phyloP scores from a whole-genome alignment of 805 yeast genomes.

The Yarrowia hollandica region DNA sequence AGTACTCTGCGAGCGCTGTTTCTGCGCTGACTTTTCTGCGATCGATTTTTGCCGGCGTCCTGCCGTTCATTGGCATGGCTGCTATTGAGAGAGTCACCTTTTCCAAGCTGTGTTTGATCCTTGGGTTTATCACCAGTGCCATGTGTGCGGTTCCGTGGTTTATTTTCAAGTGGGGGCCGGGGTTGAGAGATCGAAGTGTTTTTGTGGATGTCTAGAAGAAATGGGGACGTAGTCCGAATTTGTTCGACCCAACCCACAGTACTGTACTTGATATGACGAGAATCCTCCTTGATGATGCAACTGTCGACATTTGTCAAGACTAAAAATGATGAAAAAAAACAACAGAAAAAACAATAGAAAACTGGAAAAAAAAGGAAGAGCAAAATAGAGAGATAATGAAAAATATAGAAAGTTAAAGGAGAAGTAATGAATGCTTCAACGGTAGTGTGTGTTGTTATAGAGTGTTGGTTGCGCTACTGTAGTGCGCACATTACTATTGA shows the following conservation, averaged over 20 bases:
- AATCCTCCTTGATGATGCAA: too few species aligned
- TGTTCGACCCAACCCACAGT: too few species aligned
- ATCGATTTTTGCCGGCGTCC: conserved; percentile 30
- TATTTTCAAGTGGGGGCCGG: conserved; percentile 6
- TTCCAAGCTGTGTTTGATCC: conserved; percentile 16
- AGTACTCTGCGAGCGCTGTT: conserved; percentile 31
- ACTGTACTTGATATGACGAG: too few species aligned
- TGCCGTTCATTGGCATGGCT: conserved; percentile 28
- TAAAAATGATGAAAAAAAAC: neutral
- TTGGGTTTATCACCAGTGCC: neutral
- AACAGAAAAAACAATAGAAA: neutral
- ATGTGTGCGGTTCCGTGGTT: conserved; percentile 12
- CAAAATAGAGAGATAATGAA: neutral
- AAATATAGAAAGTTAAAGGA: neutral
- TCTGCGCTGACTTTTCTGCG: conserved; percentile 30
- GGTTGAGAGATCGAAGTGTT: neutral
- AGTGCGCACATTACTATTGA: too few species aligned
- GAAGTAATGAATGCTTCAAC: too few species aligned
- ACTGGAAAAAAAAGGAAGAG: neutral
- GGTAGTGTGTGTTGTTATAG: too few species aligned
- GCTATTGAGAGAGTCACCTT: conserved; percentile 1
- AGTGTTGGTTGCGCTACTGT: too few species aligned
- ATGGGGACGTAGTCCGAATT: too few species aligned
- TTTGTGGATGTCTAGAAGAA: conserved; percentile 2
- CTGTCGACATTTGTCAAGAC: too few species aligned